Base-by-base conservation (phyloP, 1,284 basidiomycete genomes). In the Trametes polyzona region DNA sequence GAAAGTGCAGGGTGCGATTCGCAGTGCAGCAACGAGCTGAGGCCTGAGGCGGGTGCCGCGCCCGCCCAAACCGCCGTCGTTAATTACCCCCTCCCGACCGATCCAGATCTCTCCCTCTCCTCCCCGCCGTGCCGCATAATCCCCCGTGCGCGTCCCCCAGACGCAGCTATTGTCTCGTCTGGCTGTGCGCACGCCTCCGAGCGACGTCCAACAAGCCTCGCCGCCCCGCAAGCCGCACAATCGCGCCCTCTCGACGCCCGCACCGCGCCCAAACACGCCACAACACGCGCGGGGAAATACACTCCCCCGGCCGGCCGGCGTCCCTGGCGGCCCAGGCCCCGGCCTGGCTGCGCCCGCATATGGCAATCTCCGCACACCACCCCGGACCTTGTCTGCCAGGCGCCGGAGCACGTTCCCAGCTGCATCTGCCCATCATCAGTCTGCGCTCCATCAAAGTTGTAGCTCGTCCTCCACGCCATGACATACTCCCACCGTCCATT, bases 21-120 rank as follows among this genome's bases (percentile, higher is more conserved):
- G n/a, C n/a, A n/a, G n/a, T n/a, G n/a, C n/a, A n/a, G n/a, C n/a
- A n/a, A n/a, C n/a, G n/a, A n/a, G n/a, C n/a, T n/a, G n/a, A n/a
- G n/a, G n/a, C n/a, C n/a, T n/a, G n/a, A n/a, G n/a, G 6, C 19
- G 29, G n/a, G 30, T 32, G 43, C 29, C 44, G 24, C 26, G 26
- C 11, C 35, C 33, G 42, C 26, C 54, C 47, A 43, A 24, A 27
- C 16, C 21, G 6, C 26, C 52, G 42, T 46, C n/a, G 47, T 44
- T 50, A 50, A 50, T 56, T 56, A 46, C 41, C 26, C 30, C 47
- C 54, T 35, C 14, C 35, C 57, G 43, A 42, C 57, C 44, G 57
- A 59, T 59, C 48, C 57, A 59, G 52, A 52, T 55, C 48, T 47
- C 48, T 19, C 48, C 29, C 36, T 4, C 39, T 47, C 23, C 55